phyloP scores from a whole-genome alignment of 352 stramenopile genomes.

The Phytophthora podocarpi region DNA sequence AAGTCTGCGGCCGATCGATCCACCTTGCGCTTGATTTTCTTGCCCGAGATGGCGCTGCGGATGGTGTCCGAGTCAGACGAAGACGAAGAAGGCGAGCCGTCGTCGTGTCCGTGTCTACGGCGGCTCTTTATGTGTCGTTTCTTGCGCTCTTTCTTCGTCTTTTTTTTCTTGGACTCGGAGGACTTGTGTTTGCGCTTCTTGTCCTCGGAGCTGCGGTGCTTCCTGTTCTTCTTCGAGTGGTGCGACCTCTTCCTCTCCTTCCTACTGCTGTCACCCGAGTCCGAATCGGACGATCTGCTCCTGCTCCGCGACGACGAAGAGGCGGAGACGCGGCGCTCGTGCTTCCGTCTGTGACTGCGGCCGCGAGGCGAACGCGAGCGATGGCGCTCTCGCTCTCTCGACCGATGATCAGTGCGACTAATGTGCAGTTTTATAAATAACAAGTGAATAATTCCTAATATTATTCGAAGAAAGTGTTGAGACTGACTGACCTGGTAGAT shows the following conservation, averaged over 20 bases:
- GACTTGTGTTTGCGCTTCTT: slow-evolving; percentile 47
- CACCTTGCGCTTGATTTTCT: slow-evolving; percentile 89
- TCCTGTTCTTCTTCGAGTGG: slow-evolving; percentile 44
- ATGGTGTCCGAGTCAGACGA: slow-evolving; percentile 72
- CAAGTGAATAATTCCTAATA: too few relatives aligned
- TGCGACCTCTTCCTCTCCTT: slow-evolving; percentile 28
- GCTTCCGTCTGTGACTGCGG: slow-evolving; percentile 24
- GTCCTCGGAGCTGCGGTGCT: slow-evolving; percentile 37
- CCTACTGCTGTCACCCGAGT: slow-evolving; percentile 30
- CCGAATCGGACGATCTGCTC: slow-evolving; percentile 30
- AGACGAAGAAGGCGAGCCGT: slow-evolving; percentile 43
- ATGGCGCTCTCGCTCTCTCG: slow-evolving; percentile 17
- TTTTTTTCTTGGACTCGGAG: slow-evolving; percentile 36
- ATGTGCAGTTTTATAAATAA: not conserved
- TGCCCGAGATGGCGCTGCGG: slow-evolving; percentile 83
- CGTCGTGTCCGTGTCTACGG: slow-evolving; percentile 10
- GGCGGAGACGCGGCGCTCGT: slow-evolving; percentile 21
- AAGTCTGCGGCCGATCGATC: slow-evolving; percentile 58
- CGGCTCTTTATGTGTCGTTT: slow-evolving; percentile 45
- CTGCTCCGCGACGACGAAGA: slow-evolving; percentile 30
- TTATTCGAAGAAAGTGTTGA: too few relatives aligned
- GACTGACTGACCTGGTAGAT: slow-evolving; percentile 11
- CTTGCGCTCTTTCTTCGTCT: slow-evolving; percentile 46
- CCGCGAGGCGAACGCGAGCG: slow-evolving; percentile 20
- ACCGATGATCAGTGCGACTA: not conserved